phyloP scores from a whole-genome alignment of 2,329 filamentous ascomycete species.

The Paecilomyces dactylethromorphus region DNA sequence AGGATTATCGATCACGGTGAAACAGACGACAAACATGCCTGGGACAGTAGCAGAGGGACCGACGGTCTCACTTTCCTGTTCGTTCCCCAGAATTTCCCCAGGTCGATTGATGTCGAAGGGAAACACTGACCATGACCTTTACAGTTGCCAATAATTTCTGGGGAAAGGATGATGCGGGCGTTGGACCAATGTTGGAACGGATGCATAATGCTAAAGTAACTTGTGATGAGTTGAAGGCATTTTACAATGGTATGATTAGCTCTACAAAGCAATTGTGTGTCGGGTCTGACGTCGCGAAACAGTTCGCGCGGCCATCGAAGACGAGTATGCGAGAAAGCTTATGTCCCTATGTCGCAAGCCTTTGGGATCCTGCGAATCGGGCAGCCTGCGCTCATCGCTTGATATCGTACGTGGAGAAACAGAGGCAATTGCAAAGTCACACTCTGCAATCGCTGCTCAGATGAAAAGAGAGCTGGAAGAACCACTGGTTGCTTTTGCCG shows the following conservation, averaged over 20 bases:
- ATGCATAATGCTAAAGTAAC: conserved; percentile 94
- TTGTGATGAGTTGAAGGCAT: conserved; percentile 84
- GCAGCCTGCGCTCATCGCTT: conserved; percentile 74
- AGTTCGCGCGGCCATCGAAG: conserved; percentile 90
- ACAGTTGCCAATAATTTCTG: conserved; percentile 98
- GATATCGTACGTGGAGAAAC: conserved; percentile 85
- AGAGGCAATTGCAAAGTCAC: conserved; percentile 89
- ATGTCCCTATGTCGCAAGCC: conserved; percentile 80
- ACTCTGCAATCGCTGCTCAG: conserved; percentile 80
- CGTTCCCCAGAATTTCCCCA: conserved; percentile 11
- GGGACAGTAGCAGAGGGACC: conserved; percentile 56
- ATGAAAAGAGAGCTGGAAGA: conserved; percentile 97
- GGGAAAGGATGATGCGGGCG: conserved; percentile 97
- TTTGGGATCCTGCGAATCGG: conserved; percentile 79
- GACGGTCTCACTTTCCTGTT: conserved; percentile 63
- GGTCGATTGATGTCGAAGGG: background rate
- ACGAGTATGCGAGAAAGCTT: conserved; percentile 90
- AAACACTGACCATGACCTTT: conserved; percentile 25
- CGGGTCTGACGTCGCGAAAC: background rate
- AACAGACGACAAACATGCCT: conserved; percentile 45
- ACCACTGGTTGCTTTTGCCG: conserved; percentile 81
- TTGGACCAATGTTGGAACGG: conserved; percentile 81
- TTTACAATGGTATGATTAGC: conserved; percentile 65
- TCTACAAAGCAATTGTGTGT: background rate
- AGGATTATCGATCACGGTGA: conserved; percentile 5